A percentile compares a stretch with the other conserved stretches of the same genome.
phyloP scores from a whole-genome alignment of 306 rosid genomes.

The Cucurbita maxima region DNA sequence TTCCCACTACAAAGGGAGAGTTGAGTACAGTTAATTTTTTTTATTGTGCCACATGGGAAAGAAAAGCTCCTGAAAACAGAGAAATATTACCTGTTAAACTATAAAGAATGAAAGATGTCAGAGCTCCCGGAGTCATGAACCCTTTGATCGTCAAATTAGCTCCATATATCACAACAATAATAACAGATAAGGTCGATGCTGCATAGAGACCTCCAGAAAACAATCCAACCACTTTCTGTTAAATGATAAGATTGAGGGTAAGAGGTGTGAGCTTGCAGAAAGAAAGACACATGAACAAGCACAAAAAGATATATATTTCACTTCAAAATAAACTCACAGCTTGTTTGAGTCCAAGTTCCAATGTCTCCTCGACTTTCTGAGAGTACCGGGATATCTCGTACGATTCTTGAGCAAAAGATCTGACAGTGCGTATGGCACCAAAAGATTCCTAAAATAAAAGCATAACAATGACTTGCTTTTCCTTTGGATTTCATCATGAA shows the following conservation, averaged over 20 bases:
- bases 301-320: neutral
- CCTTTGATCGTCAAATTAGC: constrained; percentile 66
- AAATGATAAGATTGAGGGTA: neutral
- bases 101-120: constrained; percentile 79
- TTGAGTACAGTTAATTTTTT: neutral
- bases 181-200: constrained; percentile 62
- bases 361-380: constrained; percentile 61
- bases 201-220: constrained; percentile 75
- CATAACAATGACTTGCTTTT: neutral
- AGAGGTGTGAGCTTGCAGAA: neutral
- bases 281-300: neutral
- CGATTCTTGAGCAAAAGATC: constrained; percentile 69
- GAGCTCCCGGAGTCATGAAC: constrained; percentile 51
- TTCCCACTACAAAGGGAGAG: constrained; percentile 39
- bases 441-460: constrained; percentile 49
- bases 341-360: constrained; percentile 60
- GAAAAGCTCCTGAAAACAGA: neutral
- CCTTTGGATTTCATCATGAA: neutral
- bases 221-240: constrained; percentile 62
- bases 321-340: constrained; percentile 40
- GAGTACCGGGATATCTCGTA: constrained; percentile 52
- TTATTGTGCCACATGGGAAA: neutral
- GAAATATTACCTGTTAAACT: constrained; percentile 56
- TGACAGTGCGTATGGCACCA: constrained; percentile 72
- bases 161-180: constrained; percentile 64